Conservation (phyloP, 805 yeast genomes). For the Monosporozyma aerobia region DNA sequence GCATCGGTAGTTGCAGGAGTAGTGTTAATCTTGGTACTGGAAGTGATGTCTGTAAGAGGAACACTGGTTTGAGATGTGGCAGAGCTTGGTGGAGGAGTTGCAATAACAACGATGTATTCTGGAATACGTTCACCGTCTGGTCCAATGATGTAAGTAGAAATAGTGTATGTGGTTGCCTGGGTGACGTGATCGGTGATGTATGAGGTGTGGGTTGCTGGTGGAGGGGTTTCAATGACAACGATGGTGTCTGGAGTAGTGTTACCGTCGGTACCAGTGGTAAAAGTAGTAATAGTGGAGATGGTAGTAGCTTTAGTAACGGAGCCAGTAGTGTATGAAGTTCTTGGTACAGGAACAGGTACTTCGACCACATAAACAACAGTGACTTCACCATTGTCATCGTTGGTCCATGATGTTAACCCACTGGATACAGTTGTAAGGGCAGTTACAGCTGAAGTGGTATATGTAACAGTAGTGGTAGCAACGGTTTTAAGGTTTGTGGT, state of each 20-base stretch:
- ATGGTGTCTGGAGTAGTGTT: constrained; percentile 1
- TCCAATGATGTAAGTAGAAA: no score
- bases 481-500: neutral
- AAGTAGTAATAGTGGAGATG: neutral
- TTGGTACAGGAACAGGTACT: neutral
- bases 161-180: no score
- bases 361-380: neutral
- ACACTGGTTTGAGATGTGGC: no score
- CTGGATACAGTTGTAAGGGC: neutral
- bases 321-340: neutral
- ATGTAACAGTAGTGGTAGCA: neutral
- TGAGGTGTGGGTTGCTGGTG: no score
- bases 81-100: no score
- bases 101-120: no score
- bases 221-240: no score
- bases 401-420: neutral
- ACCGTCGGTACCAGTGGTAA: constrained; percentile 1
- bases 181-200: no score
- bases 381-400: neutral
- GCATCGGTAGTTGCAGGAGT: neutral
- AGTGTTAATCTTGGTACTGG: no score
- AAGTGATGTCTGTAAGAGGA: constrained; percentile 2
- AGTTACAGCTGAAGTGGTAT: constrained; percentile 1
- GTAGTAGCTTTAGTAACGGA: neutral
- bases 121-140: no score